phyloP scores from a whole-genome alignment of 2,329 filamentous ascomycete genomes.

The Monosporascus ibericus region DNA sequence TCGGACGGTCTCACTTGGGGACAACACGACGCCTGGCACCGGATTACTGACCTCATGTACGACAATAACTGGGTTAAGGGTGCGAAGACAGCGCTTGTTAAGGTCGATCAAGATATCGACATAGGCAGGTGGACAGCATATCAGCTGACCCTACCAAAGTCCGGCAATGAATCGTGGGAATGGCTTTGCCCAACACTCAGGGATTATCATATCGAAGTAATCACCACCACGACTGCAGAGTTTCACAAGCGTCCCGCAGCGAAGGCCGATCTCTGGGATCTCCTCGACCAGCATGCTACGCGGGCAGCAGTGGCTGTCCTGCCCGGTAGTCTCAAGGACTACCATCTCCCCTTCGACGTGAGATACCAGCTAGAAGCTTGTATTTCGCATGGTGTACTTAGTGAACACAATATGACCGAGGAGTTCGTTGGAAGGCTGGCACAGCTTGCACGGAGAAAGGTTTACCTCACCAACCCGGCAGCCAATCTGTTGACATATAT shows the following conservation, averaged over 20 bases:
- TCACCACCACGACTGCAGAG: constrained; percentile 24
- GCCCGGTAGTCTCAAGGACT: constrained; percentile 28
- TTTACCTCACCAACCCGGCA: constrained; percentile 39
- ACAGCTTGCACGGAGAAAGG: constrained; percentile 28
- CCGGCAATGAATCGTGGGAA: constrained; percentile 27
- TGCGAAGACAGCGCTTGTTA: constrained; percentile 33
- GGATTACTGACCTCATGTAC: constrained; percentile 40
- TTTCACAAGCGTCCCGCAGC: constrained; percentile 35
- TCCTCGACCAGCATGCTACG: constrained; percentile 28
- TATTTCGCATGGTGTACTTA: constrained; percentile 71
- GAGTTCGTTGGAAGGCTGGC: constrained; percentile 62
- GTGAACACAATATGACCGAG: constrained; percentile 64
- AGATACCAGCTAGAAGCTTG: constrained; percentile 92
- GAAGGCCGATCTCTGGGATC: constrained; percentile 33
- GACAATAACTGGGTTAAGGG: constrained; percentile 25
- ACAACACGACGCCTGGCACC: constrained; percentile 39
- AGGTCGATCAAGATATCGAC: constrained; percentile 36
- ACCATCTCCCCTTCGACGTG: constrained; percentile 60
- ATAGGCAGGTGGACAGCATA: constrained; percentile 54
- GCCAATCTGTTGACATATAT: constrained; percentile 68
- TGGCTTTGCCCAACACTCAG: constrained; percentile 48
- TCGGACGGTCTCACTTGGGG: constrained; percentile 32
- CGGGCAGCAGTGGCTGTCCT: constrained; percentile 14
- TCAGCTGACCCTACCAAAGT: constrained; percentile 34
- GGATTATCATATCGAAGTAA: constrained; percentile 65